phyloP scores from a whole-genome alignment of 148 eudicot species.

The Rhododendron henanense region DNA sequence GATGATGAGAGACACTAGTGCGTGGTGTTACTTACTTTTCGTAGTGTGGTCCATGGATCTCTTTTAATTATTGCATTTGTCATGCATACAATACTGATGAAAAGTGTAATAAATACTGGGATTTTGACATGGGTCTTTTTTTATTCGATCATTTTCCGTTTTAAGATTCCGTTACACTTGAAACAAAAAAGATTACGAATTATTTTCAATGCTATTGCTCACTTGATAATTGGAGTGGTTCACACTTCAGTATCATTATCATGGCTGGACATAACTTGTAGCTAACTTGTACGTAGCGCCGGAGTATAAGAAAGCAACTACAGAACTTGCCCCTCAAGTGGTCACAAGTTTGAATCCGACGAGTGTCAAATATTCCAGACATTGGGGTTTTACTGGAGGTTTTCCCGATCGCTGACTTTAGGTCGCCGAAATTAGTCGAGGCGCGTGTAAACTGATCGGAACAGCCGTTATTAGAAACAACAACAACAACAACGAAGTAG shows the following conservation, averaged over 20 bases:
- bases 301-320: no score
- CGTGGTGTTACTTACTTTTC: background rate
- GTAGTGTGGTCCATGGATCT: background rate
- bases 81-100: background rate
- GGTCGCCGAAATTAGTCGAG: no score
- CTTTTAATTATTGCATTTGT: background rate
- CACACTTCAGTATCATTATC: slow-evolving; percentile 1
- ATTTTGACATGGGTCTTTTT: background rate
- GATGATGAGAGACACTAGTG: background rate
- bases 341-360: no score
- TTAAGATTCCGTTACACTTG: background rate
- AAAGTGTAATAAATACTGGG: background rate
- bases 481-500: no score
- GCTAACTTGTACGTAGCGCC: background rate
- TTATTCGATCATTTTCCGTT: background rate
- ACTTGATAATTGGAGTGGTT: slow-evolving; percentile 9
- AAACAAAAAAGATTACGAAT: background rate
- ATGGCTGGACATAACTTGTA: background rate
- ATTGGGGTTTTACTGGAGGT: no score
- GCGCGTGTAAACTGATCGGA: no score
- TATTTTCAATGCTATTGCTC: background rate
- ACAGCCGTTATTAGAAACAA: no score
- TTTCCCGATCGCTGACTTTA: no score
- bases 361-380: no score
- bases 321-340: no score